Percentiles rank a stretch among this genome's conserved stretches.
Evolutionary conservation across 768 basidiomycete genomes (phyloP).

Genomic region (Russula vinacea): DNA sequence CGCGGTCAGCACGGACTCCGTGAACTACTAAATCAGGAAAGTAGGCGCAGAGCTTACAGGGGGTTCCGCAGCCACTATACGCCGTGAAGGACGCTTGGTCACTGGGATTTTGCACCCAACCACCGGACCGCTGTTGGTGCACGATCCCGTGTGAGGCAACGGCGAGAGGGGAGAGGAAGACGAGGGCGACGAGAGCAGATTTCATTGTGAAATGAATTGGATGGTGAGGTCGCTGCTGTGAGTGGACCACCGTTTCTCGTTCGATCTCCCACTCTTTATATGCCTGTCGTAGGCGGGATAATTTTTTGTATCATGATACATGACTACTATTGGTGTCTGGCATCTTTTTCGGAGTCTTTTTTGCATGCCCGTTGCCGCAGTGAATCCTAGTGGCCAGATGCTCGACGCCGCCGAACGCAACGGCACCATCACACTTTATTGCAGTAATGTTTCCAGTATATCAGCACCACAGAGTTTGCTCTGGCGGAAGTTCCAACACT

Average conservation of each 20-base stretch:
- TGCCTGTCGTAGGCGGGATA: too few relatives aligned
- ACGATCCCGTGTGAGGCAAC: neutral
- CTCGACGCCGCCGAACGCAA: too few relatives aligned
- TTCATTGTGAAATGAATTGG: neutral
- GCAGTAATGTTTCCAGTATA: too few relatives aligned
- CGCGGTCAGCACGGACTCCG: neutral
- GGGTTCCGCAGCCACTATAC: conserved; percentile 50
- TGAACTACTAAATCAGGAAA: neutral
- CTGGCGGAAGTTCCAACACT: too few relatives aligned
- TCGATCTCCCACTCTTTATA: conserved; percentile 9
- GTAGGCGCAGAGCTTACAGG: conserved; percentile 38
- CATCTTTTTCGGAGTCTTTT: too few relatives aligned
- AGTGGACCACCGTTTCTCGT: neutral
- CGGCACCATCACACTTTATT: too few relatives aligned
- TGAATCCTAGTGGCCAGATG: too few relatives aligned
- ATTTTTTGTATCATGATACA: too few relatives aligned
- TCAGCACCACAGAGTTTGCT: too few relatives aligned
- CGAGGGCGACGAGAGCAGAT: neutral
- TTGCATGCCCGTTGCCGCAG: too few relatives aligned
- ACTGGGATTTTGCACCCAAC: conserved; percentile 46
- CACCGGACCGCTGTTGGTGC: neutral
- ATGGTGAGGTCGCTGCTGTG: too few relatives aligned
- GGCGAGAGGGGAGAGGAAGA: neutral
- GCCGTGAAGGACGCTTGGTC: conserved; percentile 56
- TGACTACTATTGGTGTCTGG: too few relatives aligned